phyloP scores from a whole-genome alignment of 768 basidiomycete species.

The Coprinopsis sp. region DNA sequence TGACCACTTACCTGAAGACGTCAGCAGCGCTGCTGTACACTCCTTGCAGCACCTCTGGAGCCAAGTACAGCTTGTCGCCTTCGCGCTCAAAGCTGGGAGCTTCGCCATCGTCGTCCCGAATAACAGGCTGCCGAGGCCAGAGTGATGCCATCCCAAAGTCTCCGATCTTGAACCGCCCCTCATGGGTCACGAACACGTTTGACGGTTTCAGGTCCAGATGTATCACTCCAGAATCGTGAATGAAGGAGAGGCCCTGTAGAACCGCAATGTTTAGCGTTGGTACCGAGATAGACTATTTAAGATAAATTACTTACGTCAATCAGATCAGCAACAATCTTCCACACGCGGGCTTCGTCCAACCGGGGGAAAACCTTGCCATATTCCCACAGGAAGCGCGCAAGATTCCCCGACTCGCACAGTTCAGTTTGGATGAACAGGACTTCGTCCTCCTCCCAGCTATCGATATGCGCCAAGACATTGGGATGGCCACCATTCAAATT shows the following conservation, averaged over 20 bases:
- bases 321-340: slow-evolving; percentile 93
- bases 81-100: slow-evolving; percentile 80
- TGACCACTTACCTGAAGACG: slow-evolving; percentile 79
- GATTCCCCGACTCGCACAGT: slow-evolving; percentile 89
- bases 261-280: slow-evolving; percentile 7
- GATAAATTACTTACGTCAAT: slow-evolving; percentile 64
- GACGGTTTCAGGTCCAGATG: slow-evolving; percentile 98
- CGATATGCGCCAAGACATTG: slow-evolving; percentile 83
- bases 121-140: slow-evolving; percentile 58
- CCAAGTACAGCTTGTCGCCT: slow-evolving; percentile 95
- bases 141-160: slow-evolving; percentile 99
- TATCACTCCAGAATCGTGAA: slow-evolving; percentile 84
- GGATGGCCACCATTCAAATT: slow-evolving; percentile 49
- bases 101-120: slow-evolving; percentile 13
- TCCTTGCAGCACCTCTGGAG: slow-evolving; percentile 92
- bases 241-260: slow-evolving; percentile 75
- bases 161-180: slow-evolving; percentile 91
- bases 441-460: slow-evolving; percentile 95
- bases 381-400: slow-evolving; percentile 86
- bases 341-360: slow-evolving; percentile 88
- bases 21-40: slow-evolving; percentile 91
- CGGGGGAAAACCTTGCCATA: slow-evolving; percentile 81
- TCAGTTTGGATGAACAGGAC: slow-evolving; percentile 90
- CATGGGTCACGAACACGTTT: slow-evolving; percentile 86
- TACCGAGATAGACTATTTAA: slow-evolving; percentile 21